A percentile compares a stretch with the other conserved stretches of the same genome.
Conservation (phyloP, 495 filamentous ascomycete species). For the Aspergillus kassunensis region DNA sequence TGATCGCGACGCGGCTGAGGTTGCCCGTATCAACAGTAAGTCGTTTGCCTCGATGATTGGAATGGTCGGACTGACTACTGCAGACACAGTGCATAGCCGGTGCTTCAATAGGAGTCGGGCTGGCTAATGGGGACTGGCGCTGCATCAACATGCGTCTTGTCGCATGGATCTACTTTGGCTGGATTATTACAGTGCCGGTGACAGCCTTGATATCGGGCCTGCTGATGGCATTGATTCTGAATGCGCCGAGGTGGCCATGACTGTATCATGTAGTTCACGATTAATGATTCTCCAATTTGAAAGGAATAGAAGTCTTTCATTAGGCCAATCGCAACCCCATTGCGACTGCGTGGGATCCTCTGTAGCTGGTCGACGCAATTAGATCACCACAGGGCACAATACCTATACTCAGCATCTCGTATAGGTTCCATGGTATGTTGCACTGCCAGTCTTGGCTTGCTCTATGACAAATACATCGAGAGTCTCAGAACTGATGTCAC, state of each 20-base stretch:
- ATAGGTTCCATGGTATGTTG: no score
- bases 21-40: slow-evolving; percentile 8
- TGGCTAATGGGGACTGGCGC: slow-evolving; percentile 11
- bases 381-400: no score
- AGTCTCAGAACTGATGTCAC: no score
- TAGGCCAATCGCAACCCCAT: no score
- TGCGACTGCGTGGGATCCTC: no score
- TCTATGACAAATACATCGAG: no score
- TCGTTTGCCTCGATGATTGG: neutral
- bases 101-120: slow-evolving; percentile 4
- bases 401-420: no score
- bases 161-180: slow-evolving; percentile 11
- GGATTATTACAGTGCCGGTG: slow-evolving; percentile 8
- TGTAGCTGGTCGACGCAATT: no score
- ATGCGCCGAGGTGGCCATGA: slow-evolving; percentile 6
- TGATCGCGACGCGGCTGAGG: slow-evolving; percentile 1
- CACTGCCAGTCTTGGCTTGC: no score
- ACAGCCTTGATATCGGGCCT: slow-evolving; percentile 1
- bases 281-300: no score
- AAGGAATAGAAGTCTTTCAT: no score
- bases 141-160: slow-evolving; percentile 10
- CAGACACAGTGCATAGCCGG: slow-evolving; percentile 11
- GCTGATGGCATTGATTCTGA: slow-evolving; percentile 8
- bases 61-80: neutral
- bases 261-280: no score